phyloP scores from a whole-genome alignment of 176 grass and related monocot species.

The Lolium rigidum region DNA sequence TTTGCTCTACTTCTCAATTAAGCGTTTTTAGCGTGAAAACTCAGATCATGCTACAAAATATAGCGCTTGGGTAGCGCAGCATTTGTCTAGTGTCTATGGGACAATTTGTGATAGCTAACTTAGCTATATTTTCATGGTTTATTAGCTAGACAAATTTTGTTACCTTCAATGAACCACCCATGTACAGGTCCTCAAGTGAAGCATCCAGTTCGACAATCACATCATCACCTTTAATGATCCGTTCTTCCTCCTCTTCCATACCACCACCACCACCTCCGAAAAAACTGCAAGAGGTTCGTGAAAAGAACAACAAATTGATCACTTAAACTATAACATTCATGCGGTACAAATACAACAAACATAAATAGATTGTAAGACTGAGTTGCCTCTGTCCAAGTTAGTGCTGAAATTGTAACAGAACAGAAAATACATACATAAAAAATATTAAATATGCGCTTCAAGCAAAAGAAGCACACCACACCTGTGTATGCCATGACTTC shows the following conservation, averaged over 20 bases:
- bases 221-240: conserved; percentile 89
- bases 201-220: conserved; percentile 97
- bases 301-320: conserved; percentile 23
- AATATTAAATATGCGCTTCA: no score
- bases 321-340: conserved; percentile 19
- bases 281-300: conserved; percentile 59
- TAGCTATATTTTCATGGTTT: conserved; percentile 9
- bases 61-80: background rate
- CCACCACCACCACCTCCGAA: conserved; percentile 83
- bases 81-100: background rate
- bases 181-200: conserved; percentile 94
- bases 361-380: background rate
- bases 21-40: background rate
- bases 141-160: conserved; percentile 2
- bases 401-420: background rate
- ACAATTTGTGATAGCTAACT: background rate
- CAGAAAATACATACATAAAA: background rate
- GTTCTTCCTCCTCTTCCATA: conserved; percentile 88
- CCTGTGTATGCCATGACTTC: no score
- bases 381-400: background rate
- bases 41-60: conserved; percentile 5
- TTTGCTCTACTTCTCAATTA: background rate
- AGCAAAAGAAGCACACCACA: no score
- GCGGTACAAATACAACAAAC: background rate
- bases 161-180: conserved; percentile 98